phyloP scores from a whole-genome alignment of 176 grass and related monocot genomes.

The Secale cereale region DNA sequence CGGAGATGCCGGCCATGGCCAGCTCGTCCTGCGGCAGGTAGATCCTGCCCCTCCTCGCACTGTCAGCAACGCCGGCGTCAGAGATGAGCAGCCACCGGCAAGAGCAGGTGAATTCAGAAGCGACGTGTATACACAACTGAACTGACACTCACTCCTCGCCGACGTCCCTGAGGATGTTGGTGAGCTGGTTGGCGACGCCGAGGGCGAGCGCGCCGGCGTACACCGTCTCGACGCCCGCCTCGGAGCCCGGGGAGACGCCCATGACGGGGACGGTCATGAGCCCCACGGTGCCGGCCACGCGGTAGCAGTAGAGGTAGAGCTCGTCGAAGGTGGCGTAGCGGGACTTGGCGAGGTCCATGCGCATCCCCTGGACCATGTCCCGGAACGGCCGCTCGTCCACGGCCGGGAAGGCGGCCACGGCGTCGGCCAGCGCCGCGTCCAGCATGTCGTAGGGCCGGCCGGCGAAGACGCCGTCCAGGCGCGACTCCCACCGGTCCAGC shows the following conservation, averaged over 20 bases:
- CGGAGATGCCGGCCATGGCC: constrained; percentile 59
- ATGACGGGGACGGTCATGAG: constrained; percentile 89
- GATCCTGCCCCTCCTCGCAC: constrained; percentile 79
- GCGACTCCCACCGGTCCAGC: constrained; percentile 75
- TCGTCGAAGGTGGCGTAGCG: constrained; percentile 87
- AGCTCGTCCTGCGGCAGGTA: constrained; percentile 88
- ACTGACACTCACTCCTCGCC: constrained; percentile 67
- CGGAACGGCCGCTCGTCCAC: constrained; percentile 86
- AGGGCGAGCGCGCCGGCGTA: constrained; percentile 74
- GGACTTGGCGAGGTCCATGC: constrained; percentile 67
- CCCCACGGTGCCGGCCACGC: constrained; percentile 85
- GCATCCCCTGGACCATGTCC: constrained; percentile 98
- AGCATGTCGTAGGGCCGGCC: constrained; percentile 91
- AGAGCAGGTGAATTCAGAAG: not conserved
- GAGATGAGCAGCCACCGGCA: not conserved
- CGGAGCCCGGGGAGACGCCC: constrained; percentile 75
- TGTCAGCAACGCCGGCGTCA: constrained; percentile 18
- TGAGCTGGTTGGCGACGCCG: constrained; percentile 91
- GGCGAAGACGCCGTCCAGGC: constrained; percentile 79
- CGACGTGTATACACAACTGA: not conserved
- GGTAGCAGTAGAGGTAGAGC: constrained; percentile 97
- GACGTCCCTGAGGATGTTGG: constrained; percentile 89
- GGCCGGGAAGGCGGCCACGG: constrained; percentile 50
- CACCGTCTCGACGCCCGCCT: constrained; percentile 44
- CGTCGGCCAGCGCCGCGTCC: constrained; percentile 83